Conservation (phyloP, 179 eudicot species). For the Drosera spatulata region DNA sequence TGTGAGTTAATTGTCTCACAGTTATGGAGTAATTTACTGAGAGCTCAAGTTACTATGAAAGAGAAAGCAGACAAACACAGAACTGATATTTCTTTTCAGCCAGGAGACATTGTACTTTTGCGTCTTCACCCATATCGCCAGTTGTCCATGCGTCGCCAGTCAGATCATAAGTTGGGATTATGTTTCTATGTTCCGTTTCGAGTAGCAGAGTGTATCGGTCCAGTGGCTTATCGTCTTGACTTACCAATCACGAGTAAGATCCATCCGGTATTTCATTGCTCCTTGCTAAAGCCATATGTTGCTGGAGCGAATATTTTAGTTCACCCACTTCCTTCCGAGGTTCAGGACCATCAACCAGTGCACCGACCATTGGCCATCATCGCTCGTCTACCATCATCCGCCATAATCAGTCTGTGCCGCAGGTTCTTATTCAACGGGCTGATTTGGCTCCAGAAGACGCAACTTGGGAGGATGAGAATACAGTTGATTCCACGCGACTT, state of each 20-base stretch:
- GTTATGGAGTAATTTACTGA: too few relatives aligned
- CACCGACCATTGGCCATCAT: too few relatives aligned
- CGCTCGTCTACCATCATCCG: too few relatives aligned
- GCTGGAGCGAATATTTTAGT: too few relatives aligned
- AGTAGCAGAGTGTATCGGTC: neutral
- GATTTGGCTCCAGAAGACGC: too few relatives aligned
- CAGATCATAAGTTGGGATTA: neutral
- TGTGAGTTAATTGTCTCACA: too few relatives aligned
- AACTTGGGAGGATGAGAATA: too few relatives aligned
- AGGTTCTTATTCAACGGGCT: too few relatives aligned
- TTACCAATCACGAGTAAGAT: neutral
- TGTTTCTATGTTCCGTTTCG: neutral
- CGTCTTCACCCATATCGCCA: neutral
- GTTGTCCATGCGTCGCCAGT: neutral
- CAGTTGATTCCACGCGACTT: too few relatives aligned
- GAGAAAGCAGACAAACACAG: neutral
- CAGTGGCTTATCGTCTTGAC: neutral
- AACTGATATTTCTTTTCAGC: neutral
- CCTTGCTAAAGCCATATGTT: neutral
- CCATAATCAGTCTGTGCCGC: too few relatives aligned
- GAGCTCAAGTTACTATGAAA: neutral
- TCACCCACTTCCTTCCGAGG: too few relatives aligned
- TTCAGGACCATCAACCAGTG: too few relatives aligned
- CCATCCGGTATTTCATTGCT: neutral
- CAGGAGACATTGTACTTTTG: neutral